Percentiles rank a stretch among this genome's conserved stretches.
Evolutionary conservation across 164 flowering plant genomes (phyloP).

Genomic region (Tetracentron sinense): DNA sequence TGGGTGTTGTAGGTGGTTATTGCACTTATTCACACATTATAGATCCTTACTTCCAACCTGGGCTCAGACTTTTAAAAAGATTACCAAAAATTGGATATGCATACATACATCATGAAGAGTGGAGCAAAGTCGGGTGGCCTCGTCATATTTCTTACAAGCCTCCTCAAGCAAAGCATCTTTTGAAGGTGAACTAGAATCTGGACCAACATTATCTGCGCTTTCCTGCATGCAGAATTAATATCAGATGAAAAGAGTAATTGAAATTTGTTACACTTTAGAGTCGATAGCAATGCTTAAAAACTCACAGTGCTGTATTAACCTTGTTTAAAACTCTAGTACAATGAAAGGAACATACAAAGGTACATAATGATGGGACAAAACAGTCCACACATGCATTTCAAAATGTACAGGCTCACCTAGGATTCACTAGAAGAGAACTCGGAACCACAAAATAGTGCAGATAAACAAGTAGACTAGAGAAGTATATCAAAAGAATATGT

Average conservation of each 20-base stretch:
- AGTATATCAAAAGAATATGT: neutral
- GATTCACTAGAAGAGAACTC: neutral
- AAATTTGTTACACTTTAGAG: neutral
- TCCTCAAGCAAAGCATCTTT: constrained; percentile 98
- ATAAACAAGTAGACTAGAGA: neutral
- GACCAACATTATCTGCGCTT: constrained; percentile 94
- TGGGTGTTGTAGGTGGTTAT: neutral
- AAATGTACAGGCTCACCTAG: neutral
- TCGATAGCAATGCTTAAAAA: neutral
- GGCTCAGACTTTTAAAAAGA: neutral
- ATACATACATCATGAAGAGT: constrained; percentile 93
- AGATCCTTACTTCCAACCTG: neutral
- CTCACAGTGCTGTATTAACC: neutral
- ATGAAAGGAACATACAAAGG: neutral
- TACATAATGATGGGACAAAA: no score
- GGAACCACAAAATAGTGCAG: neutral
- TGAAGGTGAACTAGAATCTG: constrained; percentile 83
- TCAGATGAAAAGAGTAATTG: constrained; percentile 13
- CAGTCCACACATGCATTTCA: no score
- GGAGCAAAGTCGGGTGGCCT: constrained; percentile 86
- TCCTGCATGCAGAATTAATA: constrained; percentile 59
- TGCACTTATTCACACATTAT: neutral
- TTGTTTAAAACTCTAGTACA: neutral
- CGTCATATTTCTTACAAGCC: constrained; percentile 96
- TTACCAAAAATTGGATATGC: no score